Conservation (phyloP, 805 yeast species). For the Sugiyamaella boreocaroliniensis region DNA sequence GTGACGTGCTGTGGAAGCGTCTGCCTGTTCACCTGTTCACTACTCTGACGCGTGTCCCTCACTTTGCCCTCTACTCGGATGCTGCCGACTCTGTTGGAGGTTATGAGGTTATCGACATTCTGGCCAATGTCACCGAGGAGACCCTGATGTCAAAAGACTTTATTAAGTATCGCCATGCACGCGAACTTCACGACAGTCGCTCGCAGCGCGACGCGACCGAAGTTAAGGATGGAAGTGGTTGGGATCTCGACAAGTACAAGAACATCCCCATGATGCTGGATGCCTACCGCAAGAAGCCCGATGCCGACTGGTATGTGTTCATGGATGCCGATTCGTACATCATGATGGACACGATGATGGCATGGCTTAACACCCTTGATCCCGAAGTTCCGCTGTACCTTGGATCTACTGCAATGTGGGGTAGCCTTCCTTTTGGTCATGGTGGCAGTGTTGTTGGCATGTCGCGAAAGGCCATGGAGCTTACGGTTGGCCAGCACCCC, state of each 20-base stretch:
- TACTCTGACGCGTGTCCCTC: slow-evolving; percentile 27
- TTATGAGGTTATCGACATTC: slow-evolving; percentile 28
- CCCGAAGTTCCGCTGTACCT: slow-evolving; percentile 28
- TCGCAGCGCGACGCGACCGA: slow-evolving; percentile 13
- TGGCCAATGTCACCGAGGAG: slow-evolving; percentile 22
- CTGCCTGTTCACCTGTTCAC: slow-evolving; percentile 32
- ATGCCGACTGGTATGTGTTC: slow-evolving; percentile 32
- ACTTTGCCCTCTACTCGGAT: slow-evolving; percentile 32
- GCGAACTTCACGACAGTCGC: slow-evolving; percentile 20
- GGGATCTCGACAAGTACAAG: slow-evolving; percentile 33
- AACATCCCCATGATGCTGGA: slow-evolving; percentile 33
- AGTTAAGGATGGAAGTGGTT: slow-evolving; percentile 22
- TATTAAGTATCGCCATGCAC: slow-evolving; percentile 25
- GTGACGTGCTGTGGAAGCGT: slow-evolving; percentile 31
- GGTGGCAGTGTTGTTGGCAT: slow-evolving; percentile 35
- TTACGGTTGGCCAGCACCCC: slow-evolving; percentile 22
- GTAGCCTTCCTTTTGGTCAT: slow-evolving; percentile 29
- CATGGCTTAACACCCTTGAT: slow-evolving; percentile 22
- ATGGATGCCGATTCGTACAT: slow-evolving; percentile 34
- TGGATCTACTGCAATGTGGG: slow-evolving; percentile 26
- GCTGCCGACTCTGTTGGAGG: slow-evolving; percentile 28
- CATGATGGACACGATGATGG: slow-evolving; percentile 25
- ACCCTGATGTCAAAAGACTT: slow-evolving; percentile 17
- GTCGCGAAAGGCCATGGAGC: slow-evolving; percentile 27
- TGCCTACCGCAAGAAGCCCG: slow-evolving; percentile 26